A percentile compares a stretch with the other conserved stretches of the same genome.
Conservation (phyloP, 345 rosid genomes). For the Pseudoturritis turrita region DNA sequence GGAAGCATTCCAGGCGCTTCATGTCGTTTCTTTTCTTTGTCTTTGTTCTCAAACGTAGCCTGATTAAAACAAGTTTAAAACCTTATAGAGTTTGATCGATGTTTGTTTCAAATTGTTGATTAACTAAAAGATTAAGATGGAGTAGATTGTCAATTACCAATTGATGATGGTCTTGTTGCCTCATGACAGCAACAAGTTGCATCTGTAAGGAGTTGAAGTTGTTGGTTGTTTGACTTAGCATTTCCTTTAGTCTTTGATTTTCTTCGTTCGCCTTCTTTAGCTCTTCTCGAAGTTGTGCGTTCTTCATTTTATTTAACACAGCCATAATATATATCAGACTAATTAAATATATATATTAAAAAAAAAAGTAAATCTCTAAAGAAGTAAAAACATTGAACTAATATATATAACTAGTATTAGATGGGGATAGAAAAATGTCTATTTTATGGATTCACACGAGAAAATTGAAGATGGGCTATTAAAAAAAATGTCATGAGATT, state of each 20-base stretch:
- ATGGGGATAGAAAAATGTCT: neutral
- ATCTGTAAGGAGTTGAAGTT: slow-evolving; percentile 62
- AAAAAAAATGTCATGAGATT: neutral
- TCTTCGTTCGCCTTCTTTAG: slow-evolving; percentile 62
- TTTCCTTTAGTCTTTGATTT: slow-evolving; percentile 63
- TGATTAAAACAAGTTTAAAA: slow-evolving; percentile 2
- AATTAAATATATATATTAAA: neutral
- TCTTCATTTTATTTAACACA: slow-evolving; percentile 16
- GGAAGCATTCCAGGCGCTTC: slow-evolving; percentile 38
- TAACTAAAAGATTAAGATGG: neutral
- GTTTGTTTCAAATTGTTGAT: neutral
- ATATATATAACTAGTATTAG: too few relatives aligned
- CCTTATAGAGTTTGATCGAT: neutral
- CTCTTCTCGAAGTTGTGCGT: slow-evolving; percentile 59
- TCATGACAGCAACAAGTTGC: slow-evolving; percentile 64
- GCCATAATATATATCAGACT: neutral
- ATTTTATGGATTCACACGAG: neutral
- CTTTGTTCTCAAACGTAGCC: slow-evolving; percentile 19
- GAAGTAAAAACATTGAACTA: too few relatives aligned
- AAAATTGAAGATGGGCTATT: neutral
- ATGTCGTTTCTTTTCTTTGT: neutral
- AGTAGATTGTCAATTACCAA: slow-evolving; percentile 1
- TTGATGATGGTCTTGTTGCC: slow-evolving; percentile 39
- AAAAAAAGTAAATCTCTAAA: neutral
- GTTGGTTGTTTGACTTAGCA: slow-evolving; percentile 65